Evolutionary conservation across 768 basidiomycete genomes (phyloP).

Genomic region (Hemileccinum rubropunctum): DNA sequence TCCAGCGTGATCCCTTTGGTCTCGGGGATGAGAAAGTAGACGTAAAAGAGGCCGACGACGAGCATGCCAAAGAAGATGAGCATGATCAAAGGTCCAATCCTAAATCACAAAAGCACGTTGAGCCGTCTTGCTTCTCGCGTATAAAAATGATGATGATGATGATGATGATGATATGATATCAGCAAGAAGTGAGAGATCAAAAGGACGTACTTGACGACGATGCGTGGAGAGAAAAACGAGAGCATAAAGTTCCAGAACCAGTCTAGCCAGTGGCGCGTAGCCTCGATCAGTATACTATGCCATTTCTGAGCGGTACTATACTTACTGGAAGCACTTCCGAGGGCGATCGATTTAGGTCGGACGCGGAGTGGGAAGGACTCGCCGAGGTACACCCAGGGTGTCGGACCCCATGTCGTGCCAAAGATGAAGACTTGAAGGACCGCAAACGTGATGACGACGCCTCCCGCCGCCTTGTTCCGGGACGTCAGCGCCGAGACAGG

Average conservation of each 20-base stretch:
- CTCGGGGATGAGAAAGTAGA: conserved; percentile 77
- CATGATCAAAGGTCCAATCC: conserved; percentile 72
- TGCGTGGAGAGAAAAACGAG: conserved; percentile 69
- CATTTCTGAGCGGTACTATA: neutral
- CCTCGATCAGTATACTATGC: neutral
- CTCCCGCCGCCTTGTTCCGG: conserved; percentile 59
- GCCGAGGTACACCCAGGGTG: conserved; percentile 74
- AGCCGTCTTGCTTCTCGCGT: neutral
- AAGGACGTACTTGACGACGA: conserved; percentile 46
- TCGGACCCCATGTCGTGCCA: conserved; percentile 76
- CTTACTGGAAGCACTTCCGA: conserved; percentile 59
- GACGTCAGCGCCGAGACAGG: conserved; percentile 45
- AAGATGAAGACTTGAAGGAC: conserved; percentile 74
- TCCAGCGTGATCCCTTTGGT: conserved; percentile 76
- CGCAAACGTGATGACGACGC: conserved; percentile 70
- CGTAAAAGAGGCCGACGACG: conserved; percentile 65
- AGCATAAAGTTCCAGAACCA: conserved; percentile 80
- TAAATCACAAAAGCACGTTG: conserved; percentile 11
- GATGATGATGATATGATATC: too few species aligned
- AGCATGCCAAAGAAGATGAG: conserved; percentile 78
- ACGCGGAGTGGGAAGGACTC: conserved; percentile 83
- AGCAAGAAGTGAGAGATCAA: too few species aligned
- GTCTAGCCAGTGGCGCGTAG: conserved; percentile 22
- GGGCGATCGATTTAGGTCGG: conserved; percentile 71
- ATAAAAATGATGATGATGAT: too few species aligned